Evolutionary conservation across 768 basidiomycete genomes (phyloP).

Genomic region (Fomitopsis serialis): DNA sequence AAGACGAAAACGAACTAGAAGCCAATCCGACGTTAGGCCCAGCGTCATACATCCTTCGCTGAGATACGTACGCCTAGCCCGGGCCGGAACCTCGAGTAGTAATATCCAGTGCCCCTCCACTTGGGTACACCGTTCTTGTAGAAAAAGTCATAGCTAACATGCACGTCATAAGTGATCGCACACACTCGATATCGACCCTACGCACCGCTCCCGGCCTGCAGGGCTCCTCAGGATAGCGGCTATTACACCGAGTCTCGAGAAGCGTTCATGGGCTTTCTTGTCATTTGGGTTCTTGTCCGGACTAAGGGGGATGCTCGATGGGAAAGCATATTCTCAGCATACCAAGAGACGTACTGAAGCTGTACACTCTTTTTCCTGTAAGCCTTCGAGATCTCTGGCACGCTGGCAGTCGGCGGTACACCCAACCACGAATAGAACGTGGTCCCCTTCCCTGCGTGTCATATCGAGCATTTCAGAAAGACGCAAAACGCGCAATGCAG

Average conservation of each 20-base stretch:
- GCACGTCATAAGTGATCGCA: background rate
- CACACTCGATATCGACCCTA: no score
- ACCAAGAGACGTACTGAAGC: conserved; percentile 64
- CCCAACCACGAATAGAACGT: conserved; percentile 95
- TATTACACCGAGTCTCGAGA: conserved; percentile 87
- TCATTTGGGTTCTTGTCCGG: conserved; percentile 94
- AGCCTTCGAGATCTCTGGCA: conserved; percentile 77
- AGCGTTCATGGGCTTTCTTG: conserved; percentile 80
- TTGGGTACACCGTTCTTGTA: conserved; percentile 96
- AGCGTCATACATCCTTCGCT: background rate
- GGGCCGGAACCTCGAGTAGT: conserved; percentile 95
- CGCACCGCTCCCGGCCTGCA: conserved; percentile 69
- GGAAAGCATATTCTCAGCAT: no score
- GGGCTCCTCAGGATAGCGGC: conserved; percentile 71
- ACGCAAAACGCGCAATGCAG: no score
- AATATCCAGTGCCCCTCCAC: conserved; percentile 96
- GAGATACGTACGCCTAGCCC: conserved; percentile 64
- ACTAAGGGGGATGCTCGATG: conserved; percentile 33
- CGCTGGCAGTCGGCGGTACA: conserved; percentile 66
- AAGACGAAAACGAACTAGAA: conserved; percentile 70
- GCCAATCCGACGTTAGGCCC: conserved; percentile 3
- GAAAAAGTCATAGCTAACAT: conserved; percentile 80
- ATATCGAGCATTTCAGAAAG: background rate
- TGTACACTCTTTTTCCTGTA: conserved; percentile 89
- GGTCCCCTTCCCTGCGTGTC: conserved; percentile 66